phyloP scores from a whole-genome alignment of 169 alveolate genomes.

The Eimeria necatrix region DNA sequence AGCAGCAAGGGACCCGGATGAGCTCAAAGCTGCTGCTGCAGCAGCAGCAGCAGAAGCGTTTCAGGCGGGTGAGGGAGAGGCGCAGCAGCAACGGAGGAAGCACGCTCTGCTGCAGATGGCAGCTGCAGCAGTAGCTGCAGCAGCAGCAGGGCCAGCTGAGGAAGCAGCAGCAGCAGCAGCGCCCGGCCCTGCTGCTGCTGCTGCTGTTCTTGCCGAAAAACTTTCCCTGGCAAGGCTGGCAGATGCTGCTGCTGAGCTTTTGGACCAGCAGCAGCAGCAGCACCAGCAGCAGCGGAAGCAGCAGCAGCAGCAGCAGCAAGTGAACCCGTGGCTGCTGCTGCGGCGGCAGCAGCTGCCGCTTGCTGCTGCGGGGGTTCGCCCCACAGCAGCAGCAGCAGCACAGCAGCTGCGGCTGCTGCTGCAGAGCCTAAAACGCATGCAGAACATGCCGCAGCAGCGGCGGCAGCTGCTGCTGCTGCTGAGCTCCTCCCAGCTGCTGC shows the following conservation, averaged over 20 bases:
- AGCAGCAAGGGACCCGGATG: neutral
- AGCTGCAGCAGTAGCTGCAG: slow-evolving; percentile 56
- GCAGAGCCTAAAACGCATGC: slow-evolving; percentile 13
- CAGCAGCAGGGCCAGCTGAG: slow-evolving; percentile 35
- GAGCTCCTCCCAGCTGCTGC: slow-evolving; percentile 54
- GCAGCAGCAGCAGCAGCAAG: slow-evolving; percentile 7
- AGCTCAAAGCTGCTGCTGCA: slow-evolving; percentile 37
- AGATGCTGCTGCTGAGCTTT: slow-evolving; percentile 49
- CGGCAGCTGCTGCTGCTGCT: slow-evolving; percentile 64
- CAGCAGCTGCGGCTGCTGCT: slow-evolving; percentile 58
- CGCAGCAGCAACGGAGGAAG: slow-evolving; percentile 57
- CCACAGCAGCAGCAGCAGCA: slow-evolving; percentile 33
- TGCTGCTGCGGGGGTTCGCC: slow-evolving; percentile 63
- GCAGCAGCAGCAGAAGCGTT: slow-evolving; percentile 59
- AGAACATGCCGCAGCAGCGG: slow-evolving; percentile 42
- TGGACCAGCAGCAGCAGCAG: neutral
- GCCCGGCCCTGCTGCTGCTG: slow-evolving; percentile 46
- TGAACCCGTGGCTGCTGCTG: slow-evolving; percentile 71
- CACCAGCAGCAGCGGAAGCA: slow-evolving; percentile 15
- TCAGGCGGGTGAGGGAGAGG: slow-evolving; percentile 37
- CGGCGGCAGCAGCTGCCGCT: slow-evolving; percentile 56
- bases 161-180: neutral
- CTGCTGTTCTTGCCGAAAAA: slow-evolving; percentile 11
- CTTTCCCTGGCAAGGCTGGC: slow-evolving; percentile 56
- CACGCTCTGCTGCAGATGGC: slow-evolving; percentile 68